phyloP scores from a whole-genome alignment of 345 rosid species.

The Psidium friedrichsthalianum region DNA sequence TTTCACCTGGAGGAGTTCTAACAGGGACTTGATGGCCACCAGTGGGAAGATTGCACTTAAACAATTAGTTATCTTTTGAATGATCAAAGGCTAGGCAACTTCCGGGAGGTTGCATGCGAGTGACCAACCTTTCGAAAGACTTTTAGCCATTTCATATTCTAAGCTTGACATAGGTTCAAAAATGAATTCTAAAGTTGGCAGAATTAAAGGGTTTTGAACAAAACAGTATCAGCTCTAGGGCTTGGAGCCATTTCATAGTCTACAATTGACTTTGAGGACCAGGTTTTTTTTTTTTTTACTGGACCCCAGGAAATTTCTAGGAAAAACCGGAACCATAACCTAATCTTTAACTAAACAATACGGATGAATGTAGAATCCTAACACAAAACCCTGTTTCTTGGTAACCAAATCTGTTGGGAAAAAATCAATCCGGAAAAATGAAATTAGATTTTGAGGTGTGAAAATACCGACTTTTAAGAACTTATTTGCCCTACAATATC shows the following conservation, averaged over 20 bases:
- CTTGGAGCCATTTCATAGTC: not conserved
- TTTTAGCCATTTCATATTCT: not conserved
- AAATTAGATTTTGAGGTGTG: too few species aligned
- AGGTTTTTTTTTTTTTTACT: not conserved
- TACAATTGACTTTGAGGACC: not conserved
- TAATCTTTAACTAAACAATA: not conserved
- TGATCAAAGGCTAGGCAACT: not conserved
- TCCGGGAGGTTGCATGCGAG: not conserved
- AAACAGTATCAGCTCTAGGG: not conserved
- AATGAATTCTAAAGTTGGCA: not conserved
- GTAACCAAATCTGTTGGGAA: not conserved
- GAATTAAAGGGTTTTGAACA: not conserved
- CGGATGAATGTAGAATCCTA: not conserved
- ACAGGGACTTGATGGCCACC: not conserved
- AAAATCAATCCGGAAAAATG: too few species aligned
- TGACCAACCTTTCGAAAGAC: not conserved
- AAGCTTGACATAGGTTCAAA: not conserved
- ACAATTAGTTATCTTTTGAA: not conserved
- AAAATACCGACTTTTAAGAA: too few species aligned
- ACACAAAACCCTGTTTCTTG: not conserved
- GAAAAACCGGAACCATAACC: not conserved
- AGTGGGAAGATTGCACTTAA: not conserved
- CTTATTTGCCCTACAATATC: too few species aligned
- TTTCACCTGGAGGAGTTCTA: slow-evolving; percentile 5
- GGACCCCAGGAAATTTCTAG: not conserved